These are phyloP conservation scores for Venturia pyrina DNA, from an alignment of 2,329 filamentous ascomycete species.

Conservation along the genomic window DNA sequence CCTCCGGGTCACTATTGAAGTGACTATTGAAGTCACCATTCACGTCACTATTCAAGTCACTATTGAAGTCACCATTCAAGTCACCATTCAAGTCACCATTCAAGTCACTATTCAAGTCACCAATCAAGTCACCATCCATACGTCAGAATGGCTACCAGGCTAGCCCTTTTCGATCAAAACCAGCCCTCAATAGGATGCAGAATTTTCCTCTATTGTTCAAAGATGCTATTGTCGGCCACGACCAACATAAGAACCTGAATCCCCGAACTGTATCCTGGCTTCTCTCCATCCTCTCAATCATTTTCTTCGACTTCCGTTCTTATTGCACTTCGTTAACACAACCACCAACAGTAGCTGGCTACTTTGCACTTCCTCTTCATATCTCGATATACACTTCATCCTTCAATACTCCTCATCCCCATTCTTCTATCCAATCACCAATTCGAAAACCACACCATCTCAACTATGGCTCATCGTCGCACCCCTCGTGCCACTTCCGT, in stretches of 20 bases:
- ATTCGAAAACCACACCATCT: background rate
- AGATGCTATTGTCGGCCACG: background rate
- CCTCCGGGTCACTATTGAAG: background rate
- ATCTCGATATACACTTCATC: background rate
- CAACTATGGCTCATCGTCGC: background rate
- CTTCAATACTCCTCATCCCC: background rate
- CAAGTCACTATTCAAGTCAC: too few relatives aligned
- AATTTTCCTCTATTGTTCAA: background rate
- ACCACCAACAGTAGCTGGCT: background rate
- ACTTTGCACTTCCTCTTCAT: background rate
- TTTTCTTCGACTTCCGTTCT: background rate
- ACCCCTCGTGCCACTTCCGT: background rate
- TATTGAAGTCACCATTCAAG: too few relatives aligned
- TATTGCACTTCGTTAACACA: background rate
- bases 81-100: too few relatives aligned
- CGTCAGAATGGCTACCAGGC: background rate
- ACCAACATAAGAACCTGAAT: background rate
- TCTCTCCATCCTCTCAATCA: background rate
- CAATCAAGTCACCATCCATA: background rate
- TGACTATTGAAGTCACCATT: too few relatives aligned
- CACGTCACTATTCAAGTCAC: too few relatives aligned
- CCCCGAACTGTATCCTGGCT: background rate
- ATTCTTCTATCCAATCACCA: background rate
- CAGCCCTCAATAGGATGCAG: background rate
- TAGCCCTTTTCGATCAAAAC: background rate